These are phyloP conservation scores for Candida endomychidarum DNA, from an alignment of 805 yeast species.

Conservation along the genomic window DNA sequence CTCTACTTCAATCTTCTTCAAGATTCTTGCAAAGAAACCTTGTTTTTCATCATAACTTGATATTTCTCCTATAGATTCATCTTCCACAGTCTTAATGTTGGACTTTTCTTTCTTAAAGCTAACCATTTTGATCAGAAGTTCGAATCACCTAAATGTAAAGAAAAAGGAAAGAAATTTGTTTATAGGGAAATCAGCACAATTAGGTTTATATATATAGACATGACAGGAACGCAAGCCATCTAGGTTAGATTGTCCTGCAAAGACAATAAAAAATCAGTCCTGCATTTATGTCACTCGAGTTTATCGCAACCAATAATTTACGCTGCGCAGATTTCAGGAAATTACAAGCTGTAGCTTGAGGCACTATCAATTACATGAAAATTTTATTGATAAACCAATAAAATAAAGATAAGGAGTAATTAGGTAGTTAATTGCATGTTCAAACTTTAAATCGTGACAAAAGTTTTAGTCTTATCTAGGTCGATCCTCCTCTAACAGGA, in stretches of 20 bases:
- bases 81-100: slow-evolving; percentile 4
- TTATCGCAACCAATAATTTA: slow-evolving; percentile 5
- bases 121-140: background rate
- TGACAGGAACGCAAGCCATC: background rate
- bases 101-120: slow-evolving; percentile 5
- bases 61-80: slow-evolving; percentile 14
- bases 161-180: too few relatives aligned
- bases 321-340: background rate
- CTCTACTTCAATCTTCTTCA: slow-evolving; percentile 28
- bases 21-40: slow-evolving; percentile 15
- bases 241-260: background rate
- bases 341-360: too few relatives aligned
- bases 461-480: too few relatives aligned
- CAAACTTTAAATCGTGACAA: too few relatives aligned
- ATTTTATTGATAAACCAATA: too few relatives aligned
- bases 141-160: too few relatives aligned
- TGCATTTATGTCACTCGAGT: slow-evolving; percentile 2
- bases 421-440: background rate
- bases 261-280: slow-evolving; percentile 1
- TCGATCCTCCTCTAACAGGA: slow-evolving; percentile 2
- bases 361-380: too few relatives aligned
- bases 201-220: background rate
- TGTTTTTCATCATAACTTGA: slow-evolving; percentile 12
- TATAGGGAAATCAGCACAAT: too few relatives aligned
- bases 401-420: too few relatives aligned